Base-by-base conservation (phyloP, 2,329 filamentous ascomycete genomes). In the Helotiales sp. region DNA sequence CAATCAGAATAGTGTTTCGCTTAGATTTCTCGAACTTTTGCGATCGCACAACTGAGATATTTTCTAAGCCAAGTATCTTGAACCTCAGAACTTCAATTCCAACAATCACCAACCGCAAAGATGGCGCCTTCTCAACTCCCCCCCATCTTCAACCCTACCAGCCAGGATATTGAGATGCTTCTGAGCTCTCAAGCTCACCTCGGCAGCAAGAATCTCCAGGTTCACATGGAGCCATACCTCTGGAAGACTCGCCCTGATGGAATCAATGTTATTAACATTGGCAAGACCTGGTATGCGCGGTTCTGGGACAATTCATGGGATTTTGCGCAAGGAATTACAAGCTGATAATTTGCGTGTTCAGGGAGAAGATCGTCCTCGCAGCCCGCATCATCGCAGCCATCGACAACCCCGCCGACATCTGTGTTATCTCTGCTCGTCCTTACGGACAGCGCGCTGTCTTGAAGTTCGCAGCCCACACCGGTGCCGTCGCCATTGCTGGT, bases 311-410 rank as follows among this genome's bases (percentile, higher is more conserved):
- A 37, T 13, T 13, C 20, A 32, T n/a, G 22, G 20, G 43, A 7
- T 15, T 49, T 59, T 30, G 57, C 11, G 43, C 26, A 63, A 20
- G 58, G n/a, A 61, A 17, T 17, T 59, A 6, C 45, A 32, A n/a
- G 63, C 67, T 79, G 64, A 78, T 71, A 60, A 69, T 37, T 61
- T 37, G 60, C 66, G 62, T 69, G 69, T 50, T 22, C 77, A 97
- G 95, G 96, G 96, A 99, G 90, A 99, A 99, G 90, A 97, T 99
- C 82, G 93, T 98, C 80, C 91, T 99, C 77, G 96, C 96, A 77
- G 96, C 96, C 81, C 94, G 96, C 80, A 97, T 99, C 87, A 98
- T 99, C 83, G 95, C 92, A 80, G 93, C 96, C 82, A 91, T 99
- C 80, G 96, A 99, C 89, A 99, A 99, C 92, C 96, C 96, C 78